Percentiles rank a stretch among this genome's conserved stretches.
phyloP scores from a whole-genome alignment of 306 rosid species.

The Prunus fruticosa region DNA sequence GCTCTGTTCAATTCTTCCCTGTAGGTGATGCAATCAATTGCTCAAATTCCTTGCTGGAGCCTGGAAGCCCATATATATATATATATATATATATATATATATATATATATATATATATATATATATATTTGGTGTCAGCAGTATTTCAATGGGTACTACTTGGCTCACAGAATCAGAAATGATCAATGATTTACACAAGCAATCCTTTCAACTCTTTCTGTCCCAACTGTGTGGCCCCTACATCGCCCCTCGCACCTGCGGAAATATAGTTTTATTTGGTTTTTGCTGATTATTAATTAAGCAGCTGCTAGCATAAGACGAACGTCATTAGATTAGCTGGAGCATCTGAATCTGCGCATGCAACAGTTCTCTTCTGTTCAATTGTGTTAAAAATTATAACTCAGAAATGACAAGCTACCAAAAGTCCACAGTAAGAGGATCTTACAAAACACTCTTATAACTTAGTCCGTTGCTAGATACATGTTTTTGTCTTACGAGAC shows the following conservation, averaged over 20 bases:
- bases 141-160: not conserved
- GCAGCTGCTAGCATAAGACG: not conserved
- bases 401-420: not conserved
- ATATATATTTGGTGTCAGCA: conserved; percentile 10
- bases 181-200: conserved; percentile 29
- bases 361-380: not conserved
- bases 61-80: not conserved
- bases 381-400: too few relatives aligned
- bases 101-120: too few relatives aligned
- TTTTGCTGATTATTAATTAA: too few relatives aligned
- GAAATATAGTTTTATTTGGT: not conserved
- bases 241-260: conserved; percentile 15
- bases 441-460: too few relatives aligned
- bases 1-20: not conserved
- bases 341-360: not conserved
- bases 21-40: conserved; percentile 17
- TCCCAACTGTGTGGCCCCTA: conserved; percentile 10
- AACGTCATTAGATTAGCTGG: too few relatives aligned
- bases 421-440: too few relatives aligned
- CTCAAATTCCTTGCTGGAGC: conserved; percentile 16
- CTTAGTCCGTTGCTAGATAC: too few relatives aligned
- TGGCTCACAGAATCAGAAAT: conserved; percentile 21
- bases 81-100: too few relatives aligned
- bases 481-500: too few relatives aligned
- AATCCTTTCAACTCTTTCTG: conserved; percentile 26